phyloP scores from a whole-genome alignment of 2,329 filamentous ascomycete genomes.

The Calonectria pauciramosa region DNA sequence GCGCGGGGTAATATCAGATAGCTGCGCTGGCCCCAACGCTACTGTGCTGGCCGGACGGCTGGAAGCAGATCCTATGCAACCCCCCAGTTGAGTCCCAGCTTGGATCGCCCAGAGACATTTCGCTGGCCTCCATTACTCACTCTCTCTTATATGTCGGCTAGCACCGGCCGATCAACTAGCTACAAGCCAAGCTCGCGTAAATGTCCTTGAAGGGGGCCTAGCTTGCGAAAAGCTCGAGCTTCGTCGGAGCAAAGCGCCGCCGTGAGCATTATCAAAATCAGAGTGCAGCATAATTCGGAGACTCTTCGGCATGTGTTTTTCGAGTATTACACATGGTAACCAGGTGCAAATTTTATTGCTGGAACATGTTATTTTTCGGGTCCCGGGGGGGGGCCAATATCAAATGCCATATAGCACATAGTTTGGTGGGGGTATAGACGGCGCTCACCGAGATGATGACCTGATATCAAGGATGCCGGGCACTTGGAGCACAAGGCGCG shows the following conservation, averaged over 20 bases:
- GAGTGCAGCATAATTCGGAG: neutral
- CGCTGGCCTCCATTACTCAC: neutral
- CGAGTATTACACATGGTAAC: neutral
- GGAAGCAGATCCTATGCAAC: slow-evolving; percentile 2
- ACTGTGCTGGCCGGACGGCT: neutral
- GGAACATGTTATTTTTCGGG: neutral
- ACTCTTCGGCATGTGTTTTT: neutral
- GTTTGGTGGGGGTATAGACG: neutral
- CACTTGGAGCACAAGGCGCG: neutral
- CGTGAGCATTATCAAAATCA: neutral
- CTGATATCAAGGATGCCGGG: neutral
- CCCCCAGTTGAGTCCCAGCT: neutral
- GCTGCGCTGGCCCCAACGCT: neutral
- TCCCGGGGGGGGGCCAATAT: neutral
- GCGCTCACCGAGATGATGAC: neutral
- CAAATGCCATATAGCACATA: neutral
- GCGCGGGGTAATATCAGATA: neutral
- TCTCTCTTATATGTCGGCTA: neutral
- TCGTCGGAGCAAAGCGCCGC: neutral
- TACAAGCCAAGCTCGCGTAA: neutral
- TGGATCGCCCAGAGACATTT: neutral
- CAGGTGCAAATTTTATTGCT: neutral
- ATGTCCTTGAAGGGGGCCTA: neutral
- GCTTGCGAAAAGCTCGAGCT: slow-evolving; percentile 7
- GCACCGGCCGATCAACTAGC: neutral